phyloP scores from a whole-genome alignment of 2,329 filamentous ascomycete species.

The Fusarium pseudoanthophilum region DNA sequence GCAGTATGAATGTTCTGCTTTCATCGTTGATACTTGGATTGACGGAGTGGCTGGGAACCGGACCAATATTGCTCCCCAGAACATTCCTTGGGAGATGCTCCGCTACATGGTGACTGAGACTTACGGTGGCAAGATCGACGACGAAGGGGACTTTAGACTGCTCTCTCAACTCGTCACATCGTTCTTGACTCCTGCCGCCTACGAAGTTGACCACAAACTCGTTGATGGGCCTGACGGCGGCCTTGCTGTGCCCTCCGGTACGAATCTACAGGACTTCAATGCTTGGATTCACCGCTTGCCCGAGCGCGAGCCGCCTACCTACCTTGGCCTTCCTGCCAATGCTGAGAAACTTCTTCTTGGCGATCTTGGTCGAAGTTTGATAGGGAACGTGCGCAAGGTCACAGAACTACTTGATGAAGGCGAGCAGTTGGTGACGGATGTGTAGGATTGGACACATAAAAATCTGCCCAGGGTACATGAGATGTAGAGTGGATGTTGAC shows the following conservation, averaged over 20 bases:
- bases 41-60: conserved; percentile 83
- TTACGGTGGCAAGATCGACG: conserved; percentile 97
- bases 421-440: conserved; percentile 85
- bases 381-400: conserved; percentile 85
- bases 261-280: conserved; percentile 85
- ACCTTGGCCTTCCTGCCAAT: conserved; percentile 91
- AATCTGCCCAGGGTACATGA: neutral
- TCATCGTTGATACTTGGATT: conserved; percentile 95
- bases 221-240: conserved; percentile 74
- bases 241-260: conserved; percentile 81
- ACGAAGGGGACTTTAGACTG: conserved; percentile 82
- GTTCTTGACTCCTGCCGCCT: conserved; percentile 87
- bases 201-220: conserved; percentile 91
- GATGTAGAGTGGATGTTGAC: neutral
- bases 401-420: conserved; percentile 92
- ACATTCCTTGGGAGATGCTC: conserved; percentile 97
- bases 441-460: conserved; percentile 29
- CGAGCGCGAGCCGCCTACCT: conserved; percentile 95
- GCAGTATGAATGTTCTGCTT: conserved; percentile 95
- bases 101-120: conserved; percentile 91
- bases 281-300: conserved; percentile 91
- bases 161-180: conserved; percentile 78
- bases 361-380: conserved; percentile 85
- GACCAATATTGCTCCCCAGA: conserved; percentile 91
- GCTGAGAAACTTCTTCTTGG: conserved; percentile 95